These are phyloP conservation scores for Boletus eberwhitei DNA, from an alignment of 768 basidiomycete species.

Conservation along the genomic window DNA sequence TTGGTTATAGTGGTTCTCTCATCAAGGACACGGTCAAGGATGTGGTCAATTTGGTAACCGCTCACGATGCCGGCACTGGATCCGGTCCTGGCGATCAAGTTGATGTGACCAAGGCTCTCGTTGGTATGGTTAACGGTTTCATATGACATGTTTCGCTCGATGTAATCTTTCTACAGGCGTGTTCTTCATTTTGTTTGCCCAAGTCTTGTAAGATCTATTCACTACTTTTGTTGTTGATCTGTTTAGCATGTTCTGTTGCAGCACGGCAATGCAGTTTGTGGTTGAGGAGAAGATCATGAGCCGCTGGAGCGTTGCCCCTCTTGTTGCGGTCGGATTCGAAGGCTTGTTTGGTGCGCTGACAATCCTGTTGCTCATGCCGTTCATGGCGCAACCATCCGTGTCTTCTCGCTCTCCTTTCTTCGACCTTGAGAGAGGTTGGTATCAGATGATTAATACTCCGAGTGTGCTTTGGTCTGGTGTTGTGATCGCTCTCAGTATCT, in stretches of 20 bases:
- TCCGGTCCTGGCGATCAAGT: constrained; percentile 51
- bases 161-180: constrained; percentile 53
- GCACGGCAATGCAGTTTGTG: constrained; percentile 90
- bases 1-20: constrained; percentile 87
- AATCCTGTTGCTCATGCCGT: constrained; percentile 74
- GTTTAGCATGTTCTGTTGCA: constrained; percentile 29
- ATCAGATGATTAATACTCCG: constrained; percentile 81
- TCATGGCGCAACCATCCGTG: constrained; percentile 70
- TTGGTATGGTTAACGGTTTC: constrained; percentile 46
- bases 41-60: constrained; percentile 22
- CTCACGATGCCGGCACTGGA: constrained; percentile 29
- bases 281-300: constrained; percentile 96
- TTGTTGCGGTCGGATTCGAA: constrained; percentile 92
- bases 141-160: constrained; percentile 15
- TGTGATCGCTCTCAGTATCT: constrained; percentile 73
- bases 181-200: constrained; percentile 89
- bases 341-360: constrained; percentile 87
- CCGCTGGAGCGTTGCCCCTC: constrained; percentile 79
- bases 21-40: constrained; percentile 70
- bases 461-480: constrained; percentile 64
- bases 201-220: constrained; percentile 70
- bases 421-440: constrained; percentile 85
- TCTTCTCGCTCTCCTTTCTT: constrained; percentile 69
- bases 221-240: background rate
- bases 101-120: constrained; percentile 66